Percentiles rank a stretch among this genome's conserved stretches.
Conservation (phyloP, 1,284 basidiomycete species). For the Cronartium ribicola region DNA sequence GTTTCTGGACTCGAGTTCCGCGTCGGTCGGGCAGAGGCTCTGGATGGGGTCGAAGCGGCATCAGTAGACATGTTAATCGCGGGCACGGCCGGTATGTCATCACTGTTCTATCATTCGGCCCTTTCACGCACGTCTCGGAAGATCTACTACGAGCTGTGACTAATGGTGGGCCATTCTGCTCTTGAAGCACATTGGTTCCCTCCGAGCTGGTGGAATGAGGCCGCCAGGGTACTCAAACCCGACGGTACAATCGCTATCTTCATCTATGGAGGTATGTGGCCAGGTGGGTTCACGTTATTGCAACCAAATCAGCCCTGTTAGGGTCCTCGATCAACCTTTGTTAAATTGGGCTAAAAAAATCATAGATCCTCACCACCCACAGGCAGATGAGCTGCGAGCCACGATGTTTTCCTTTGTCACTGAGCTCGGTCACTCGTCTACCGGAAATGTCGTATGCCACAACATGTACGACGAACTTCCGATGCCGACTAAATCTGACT, state of each 20-base stretch:
- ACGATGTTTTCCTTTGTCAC: constrained; percentile 39
- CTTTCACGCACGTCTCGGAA: not conserved
- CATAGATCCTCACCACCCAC: constrained; percentile 29
- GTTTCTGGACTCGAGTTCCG: constrained; percentile 15
- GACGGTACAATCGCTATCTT: constrained; percentile 32
- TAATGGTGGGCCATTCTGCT: not conserved
- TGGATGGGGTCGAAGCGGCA: constrained; percentile 8
- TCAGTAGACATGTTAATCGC: constrained; percentile 30
- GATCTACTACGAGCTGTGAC: not conserved
- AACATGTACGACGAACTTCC: constrained; percentile 32
- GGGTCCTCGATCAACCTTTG: not conserved
- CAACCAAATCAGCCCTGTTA: not conserved
- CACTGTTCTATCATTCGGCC: no score
- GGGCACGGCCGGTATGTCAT: constrained; percentile 24
- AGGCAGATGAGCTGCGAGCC: constrained; percentile 19
- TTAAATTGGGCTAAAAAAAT: not conserved
- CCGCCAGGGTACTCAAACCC: constrained; percentile 24
- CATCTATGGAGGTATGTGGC: constrained; percentile 40
- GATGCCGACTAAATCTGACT: constrained; percentile 8
- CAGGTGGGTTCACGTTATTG: constrained; percentile 10
- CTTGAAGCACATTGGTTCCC: constrained; percentile 38
- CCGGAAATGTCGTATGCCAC: constrained; percentile 27
- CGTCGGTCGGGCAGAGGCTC: constrained; percentile 23
- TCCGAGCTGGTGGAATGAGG: constrained; percentile 32
- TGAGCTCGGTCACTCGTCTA: constrained; percentile 20